phyloP scores from a whole-genome alignment of 208 protist species.

The Sergeia podlipaevii region DNA sequence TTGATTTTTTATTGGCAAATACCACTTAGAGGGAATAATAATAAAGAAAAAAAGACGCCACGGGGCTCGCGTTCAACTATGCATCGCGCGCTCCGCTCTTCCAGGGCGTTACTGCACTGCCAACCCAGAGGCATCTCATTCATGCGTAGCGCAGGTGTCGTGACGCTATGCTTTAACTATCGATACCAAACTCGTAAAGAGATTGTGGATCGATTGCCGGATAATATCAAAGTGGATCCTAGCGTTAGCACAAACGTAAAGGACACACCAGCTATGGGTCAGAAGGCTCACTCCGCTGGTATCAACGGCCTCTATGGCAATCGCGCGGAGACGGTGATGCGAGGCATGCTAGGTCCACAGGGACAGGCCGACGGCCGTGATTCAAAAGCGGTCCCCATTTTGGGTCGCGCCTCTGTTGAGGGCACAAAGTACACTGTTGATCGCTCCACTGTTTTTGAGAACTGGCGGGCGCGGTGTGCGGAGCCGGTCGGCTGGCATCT shows the following conservation, averaged over 20 bases:
- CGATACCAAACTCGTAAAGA: slow-evolving; percentile 16
- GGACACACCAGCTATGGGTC: slow-evolving; percentile 3
- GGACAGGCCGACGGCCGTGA: slow-evolving; percentile 74
- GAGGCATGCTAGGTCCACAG: slow-evolving; percentile 80
- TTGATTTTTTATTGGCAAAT: slow-evolving; percentile 11
- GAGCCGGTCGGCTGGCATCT: slow-evolving; percentile 76
- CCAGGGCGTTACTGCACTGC: too few species aligned
- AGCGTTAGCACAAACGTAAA: slow-evolving; percentile 4
- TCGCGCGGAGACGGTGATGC: slow-evolving; percentile 67
- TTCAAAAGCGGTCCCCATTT: slow-evolving; percentile 76
- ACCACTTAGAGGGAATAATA: neutral
- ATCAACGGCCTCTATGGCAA: slow-evolving; percentile 84
- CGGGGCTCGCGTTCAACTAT: neutral
- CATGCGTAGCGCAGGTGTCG: neutral
- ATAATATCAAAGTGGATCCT: slow-evolving; percentile 32
- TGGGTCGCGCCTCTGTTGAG: slow-evolving; percentile 60
- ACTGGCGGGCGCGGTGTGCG: slow-evolving; percentile 69
- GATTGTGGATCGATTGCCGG: slow-evolving; percentile 33
- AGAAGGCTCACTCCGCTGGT: slow-evolving; percentile 38
- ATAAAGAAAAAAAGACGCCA: neutral
- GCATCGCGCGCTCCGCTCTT: neutral
- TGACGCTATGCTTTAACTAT: neutral
- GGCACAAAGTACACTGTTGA: slow-evolving; percentile 78
- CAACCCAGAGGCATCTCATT: too few species aligned
- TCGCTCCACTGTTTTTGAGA: slow-evolving; percentile 81